Evolutionary conservation across 2,329 filamentous ascomycete genomes (phyloP).

Genomic region (Teratosphaeriaceae sp.): DNA sequence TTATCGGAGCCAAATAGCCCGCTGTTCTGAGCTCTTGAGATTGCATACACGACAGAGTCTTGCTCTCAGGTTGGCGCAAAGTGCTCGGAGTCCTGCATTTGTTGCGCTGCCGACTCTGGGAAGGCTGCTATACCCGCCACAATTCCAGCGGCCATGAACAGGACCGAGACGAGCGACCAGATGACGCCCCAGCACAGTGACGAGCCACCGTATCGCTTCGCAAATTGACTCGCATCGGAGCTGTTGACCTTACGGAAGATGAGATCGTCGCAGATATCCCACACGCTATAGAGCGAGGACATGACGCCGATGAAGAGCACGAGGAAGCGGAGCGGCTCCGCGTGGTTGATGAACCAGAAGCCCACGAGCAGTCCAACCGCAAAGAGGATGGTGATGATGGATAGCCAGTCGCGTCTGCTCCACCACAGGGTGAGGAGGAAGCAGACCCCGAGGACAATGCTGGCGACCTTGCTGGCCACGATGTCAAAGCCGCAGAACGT

Average conservation of each 20-base stretch:
- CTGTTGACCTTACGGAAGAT: conserved; percentile 74
- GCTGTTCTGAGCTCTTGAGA: too few species aligned
- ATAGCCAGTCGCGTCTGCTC: conserved; percentile 72
- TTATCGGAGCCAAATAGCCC: too few species aligned
- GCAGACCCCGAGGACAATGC: conserved; percentile 63
- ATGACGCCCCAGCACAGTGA: conserved; percentile 76
- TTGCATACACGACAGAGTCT: too few species aligned
- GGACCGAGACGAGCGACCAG: conserved; percentile 66
- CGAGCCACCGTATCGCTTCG: conserved; percentile 69
- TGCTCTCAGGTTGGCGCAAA: conserved; percentile 59
- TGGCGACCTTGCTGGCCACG: conserved; percentile 72
- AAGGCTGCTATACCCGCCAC: conserved; percentile 73
- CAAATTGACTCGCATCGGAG: conserved; percentile 73
- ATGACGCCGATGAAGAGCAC: conserved; percentile 75
- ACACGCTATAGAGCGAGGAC: conserved; percentile 72
- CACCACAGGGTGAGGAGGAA: conserved; percentile 78
- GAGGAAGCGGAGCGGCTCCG: conserved; percentile 62
- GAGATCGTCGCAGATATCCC: conserved; percentile 80
- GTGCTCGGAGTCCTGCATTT: conserved; percentile 60
- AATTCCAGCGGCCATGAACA: conserved; percentile 67
- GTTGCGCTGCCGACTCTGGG: conserved; percentile 60
- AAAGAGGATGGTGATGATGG: conserved; percentile 61
- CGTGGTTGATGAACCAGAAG: conserved; percentile 75
- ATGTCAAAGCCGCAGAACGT: conserved; percentile 79
- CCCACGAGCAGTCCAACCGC: conserved; percentile 65